Evolutionary conservation across 352 stramenopile species (phyloP).

Genomic region (Phytophthora gonapodyides): DNA sequence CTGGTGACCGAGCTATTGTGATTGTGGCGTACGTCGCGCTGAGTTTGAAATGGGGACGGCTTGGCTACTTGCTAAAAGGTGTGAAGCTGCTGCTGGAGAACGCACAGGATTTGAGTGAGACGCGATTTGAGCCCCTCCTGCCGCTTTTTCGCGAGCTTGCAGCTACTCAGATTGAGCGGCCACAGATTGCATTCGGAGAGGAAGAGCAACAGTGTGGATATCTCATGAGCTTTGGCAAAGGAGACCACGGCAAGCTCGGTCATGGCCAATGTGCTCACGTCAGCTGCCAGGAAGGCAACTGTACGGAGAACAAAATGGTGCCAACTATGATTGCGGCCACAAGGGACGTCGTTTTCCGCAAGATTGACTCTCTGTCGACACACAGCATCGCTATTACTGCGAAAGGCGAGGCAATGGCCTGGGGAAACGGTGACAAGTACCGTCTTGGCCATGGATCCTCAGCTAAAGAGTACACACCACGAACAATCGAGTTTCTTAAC

Average conservation of each 20-base stretch:
- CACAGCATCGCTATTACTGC: constrained; percentile 78
- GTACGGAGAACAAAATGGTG: constrained; percentile 79
- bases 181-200: constrained; percentile 20
- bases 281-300: constrained; percentile 73
- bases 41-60: constrained; percentile 68
- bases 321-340: constrained; percentile 69
- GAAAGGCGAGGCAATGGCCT: constrained; percentile 70
- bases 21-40: constrained; percentile 63
- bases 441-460: constrained; percentile 75
- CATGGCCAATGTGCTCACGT: constrained; percentile 74
- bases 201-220: constrained; percentile 46
- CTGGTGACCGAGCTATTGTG: constrained; percentile 37
- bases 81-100: constrained; percentile 47
- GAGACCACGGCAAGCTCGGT: constrained; percentile 82
- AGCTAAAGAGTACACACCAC: constrained; percentile 72
- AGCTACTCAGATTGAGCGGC: constrained; percentile 31
- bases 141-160: constrained; percentile 52
- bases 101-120: constrained; percentile 7
- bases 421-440: constrained; percentile 87
- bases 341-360: constrained; percentile 51
- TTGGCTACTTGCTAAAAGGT: constrained; percentile 54
- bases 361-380: constrained; percentile 85
- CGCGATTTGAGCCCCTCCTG: constrained; percentile 34
- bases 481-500: constrained; percentile 62
- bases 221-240: constrained; percentile 87